Conservation (phyloP, 768 basidiomycete genomes). For the Leccinum uliginosum region DNA sequence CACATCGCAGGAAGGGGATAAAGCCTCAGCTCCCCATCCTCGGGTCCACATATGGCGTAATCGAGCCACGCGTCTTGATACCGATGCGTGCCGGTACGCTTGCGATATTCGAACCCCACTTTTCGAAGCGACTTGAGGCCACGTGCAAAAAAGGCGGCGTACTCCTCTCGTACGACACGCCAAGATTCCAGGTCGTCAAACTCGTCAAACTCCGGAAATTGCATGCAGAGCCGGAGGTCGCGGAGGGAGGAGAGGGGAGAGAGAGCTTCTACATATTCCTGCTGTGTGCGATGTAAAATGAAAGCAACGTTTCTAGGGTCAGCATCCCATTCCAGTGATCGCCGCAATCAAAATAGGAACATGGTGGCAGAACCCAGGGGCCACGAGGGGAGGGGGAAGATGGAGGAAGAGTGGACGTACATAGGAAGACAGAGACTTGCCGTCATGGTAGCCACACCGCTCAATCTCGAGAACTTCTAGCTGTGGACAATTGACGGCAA, state of each 20-base stretch:
- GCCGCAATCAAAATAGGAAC: slow-evolving; percentile 19
- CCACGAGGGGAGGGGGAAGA: slow-evolving; percentile 8
- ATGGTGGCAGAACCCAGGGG: slow-evolving; percentile 11
- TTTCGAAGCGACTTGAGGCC: slow-evolving; percentile 29
- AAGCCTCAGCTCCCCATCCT: slow-evolving; percentile 19
- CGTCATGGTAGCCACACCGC: slow-evolving; percentile 35
- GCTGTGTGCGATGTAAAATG: slow-evolving; percentile 25
- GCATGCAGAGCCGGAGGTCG: slow-evolving; percentile 33
- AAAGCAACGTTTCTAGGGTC: slow-evolving; percentile 29
- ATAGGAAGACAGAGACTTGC: slow-evolving; percentile 33
- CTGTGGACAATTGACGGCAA: slow-evolving; percentile 28
- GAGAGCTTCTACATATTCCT: slow-evolving; percentile 33
- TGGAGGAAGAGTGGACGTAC: slow-evolving; percentile 27
- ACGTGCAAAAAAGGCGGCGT: slow-evolving; percentile 27
- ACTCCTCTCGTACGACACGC: slow-evolving; percentile 27
- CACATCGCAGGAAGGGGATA: slow-evolving; percentile 25
- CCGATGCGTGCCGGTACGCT: slow-evolving; percentile 32
- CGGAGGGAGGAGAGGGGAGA: slow-evolving; percentile 25
- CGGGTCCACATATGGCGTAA: slow-evolving; percentile 24
- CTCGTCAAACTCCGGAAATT: slow-evolving; percentile 34
- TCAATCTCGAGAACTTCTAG: slow-evolving; percentile 33
- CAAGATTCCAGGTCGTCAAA: slow-evolving; percentile 30
- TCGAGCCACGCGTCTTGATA: slow-evolving; percentile 36
- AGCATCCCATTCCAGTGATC: slow-evolving; percentile 24
- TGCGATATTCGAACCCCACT: slow-evolving; percentile 35